Base-by-base conservation (phyloP, 106 monocot species). In the Agapanthus africanus region DNA sequence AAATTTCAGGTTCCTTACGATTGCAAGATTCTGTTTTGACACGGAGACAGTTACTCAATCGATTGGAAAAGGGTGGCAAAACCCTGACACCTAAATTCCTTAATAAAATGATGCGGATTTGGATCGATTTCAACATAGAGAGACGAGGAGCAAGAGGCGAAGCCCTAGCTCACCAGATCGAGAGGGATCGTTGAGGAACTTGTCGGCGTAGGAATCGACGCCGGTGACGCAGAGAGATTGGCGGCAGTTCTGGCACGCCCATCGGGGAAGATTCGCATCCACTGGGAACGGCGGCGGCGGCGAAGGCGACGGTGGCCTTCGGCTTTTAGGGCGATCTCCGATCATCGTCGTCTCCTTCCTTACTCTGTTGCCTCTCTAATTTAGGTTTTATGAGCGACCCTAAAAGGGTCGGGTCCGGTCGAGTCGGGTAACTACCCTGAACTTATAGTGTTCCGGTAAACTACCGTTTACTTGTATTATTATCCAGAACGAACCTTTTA, bases 171-270 rank as follows among this genome's bases (percentile, higher is more conserved):
- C 16, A 85, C 85, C 83, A 23, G 91, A 88, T 34, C 83, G 85
- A 30, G 88, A 79, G 11, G 94, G 79, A 49, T 87, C 93, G 71
- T 60, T 76, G 80, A 78, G 78, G 81, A 88, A 86, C 76, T 86
- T 88, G 73, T 95, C 95, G 32, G 83, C 81, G 39, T 73, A 83
- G 51, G 88, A 88, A 4, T 91, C 95, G 34, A 78, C 83, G 22
- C 91, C 95, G 70, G 84, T 88, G 69, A 95, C 82, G 66, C 83
- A 86, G 54, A 91, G 81, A 26, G 85, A 75, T 70, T 88, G 76
- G 74, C 79, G 85, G 73, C 91, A 88, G 59, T 88, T 86, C 83
- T 95, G 94, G 73, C 94, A 95, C 23, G 81, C 78, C 87, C 83
- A 83, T 69, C 87, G 44, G 7, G 88, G 91, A 4, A 88, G 73